Conservation (phyloP, 257 asterid genomes). For the Leptodermis oblonga region DNA sequence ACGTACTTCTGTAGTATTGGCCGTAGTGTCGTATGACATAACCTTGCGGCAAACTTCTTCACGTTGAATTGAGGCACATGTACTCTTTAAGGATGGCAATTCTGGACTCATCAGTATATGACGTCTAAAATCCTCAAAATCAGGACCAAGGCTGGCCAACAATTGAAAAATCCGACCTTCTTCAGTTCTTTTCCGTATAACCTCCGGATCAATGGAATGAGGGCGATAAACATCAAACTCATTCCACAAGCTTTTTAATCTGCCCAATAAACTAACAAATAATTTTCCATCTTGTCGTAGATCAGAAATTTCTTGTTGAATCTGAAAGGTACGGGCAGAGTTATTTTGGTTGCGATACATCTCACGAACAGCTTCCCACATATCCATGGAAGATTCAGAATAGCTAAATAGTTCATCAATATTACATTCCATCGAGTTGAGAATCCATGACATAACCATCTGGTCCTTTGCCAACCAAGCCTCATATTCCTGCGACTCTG, state of each 20-base stretch:
- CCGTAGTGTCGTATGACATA: no score
- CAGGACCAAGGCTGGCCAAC: no score
- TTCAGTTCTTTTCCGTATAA: no score
- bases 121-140: background rate
- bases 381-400: background rate
- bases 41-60: background rate
- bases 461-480: no score
- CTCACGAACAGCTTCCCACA: constrained; percentile 2
- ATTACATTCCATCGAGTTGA: background rate
- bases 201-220: background rate
- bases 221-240: constrained; percentile 1
- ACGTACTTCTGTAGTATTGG: no score
- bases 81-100: background rate
- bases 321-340: background rate
- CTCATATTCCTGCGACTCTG: no score
- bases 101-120: background rate
- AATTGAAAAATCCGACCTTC: no score
- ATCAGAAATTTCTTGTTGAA: no score
- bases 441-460: no score
- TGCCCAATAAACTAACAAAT: no score
- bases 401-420: constrained; percentile 1
- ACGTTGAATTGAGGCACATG: background rate
- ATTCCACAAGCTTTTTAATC: background rate
- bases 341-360: background rate
- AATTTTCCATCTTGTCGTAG: no score